Evolutionary conservation across 768 basidiomycete genomes (phyloP), one percentile per base, ranked within the genome.

Genomic region (Boletus rubropictus): DNA sequence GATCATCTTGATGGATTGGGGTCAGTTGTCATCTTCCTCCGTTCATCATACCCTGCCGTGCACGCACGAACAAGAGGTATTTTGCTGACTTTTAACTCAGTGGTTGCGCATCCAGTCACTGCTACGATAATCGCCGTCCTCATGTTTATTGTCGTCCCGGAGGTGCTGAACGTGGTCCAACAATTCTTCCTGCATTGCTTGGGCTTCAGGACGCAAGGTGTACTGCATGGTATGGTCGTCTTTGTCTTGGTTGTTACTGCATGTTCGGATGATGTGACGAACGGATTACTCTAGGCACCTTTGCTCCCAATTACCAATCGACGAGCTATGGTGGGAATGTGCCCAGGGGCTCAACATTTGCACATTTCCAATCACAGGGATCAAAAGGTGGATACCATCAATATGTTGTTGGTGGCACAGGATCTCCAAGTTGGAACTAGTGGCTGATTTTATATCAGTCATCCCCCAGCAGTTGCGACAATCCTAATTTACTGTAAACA

Each of bases 261-360:
- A 17, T 34, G 7, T n/a, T 4, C 9, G n/a, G n/a, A 17, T 34
- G 33, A 51, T 28, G 7, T 18, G 20, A 28, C 22, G 34, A 5
- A 18, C 29, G 15, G 1, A n/a, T 20, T 1, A 21, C 20, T 32
- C 6, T 27, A 60, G 59, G 28, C 5, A 57, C 61, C 2, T 48
- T 49, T 22, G 50, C 45, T 5, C 25, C 49, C 36, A 44, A 50
- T 7, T 63, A 63, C 17, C 60, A 63, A 2, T 50, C 61, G 21
- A 57, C 58, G 8, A 9, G 42, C 33, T 36, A 49, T n/a, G 46
- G 61, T 36, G 46, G 54, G 6, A 60, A 59, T 29, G 28, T 48
- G 17, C 43, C 27, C 14, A 59, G 53, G 6, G 3, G 31, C 6
- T 50, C 43, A 17, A 27, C 39, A 36, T 50, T 46, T 59, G 21